Base-by-base conservation (phyloP, 192 early-diverging fungal species). In the Phycomyces blakesleeanus region DNA sequence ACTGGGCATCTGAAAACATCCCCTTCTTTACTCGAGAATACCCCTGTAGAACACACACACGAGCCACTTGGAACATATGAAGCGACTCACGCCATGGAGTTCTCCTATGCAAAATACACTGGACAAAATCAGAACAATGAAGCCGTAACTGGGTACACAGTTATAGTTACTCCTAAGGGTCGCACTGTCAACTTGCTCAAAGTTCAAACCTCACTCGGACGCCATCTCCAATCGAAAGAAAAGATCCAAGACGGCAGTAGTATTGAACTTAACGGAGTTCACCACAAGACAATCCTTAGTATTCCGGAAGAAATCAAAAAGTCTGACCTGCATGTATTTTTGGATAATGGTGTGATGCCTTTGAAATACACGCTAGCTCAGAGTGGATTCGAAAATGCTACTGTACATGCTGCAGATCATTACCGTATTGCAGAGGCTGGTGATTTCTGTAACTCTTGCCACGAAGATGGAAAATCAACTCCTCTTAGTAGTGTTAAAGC, bases 381-480 rank as follows among this genome's bases (percentile, higher is more conserved):
- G 39, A 15, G 5, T 39, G 12, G 24, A 22, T 3, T 10, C 26
- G 20, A 2, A 2, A 27, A 1, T 3, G 5, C 51, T 7, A 60
- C 40, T 20, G 1, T 57, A 3, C 62, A 60, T 53, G 1, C 21
- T 5, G 54, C 66, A 26, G 76, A 76, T 0, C 80, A 87, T 44
- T 83, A 73, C 44, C 78, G 76, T 38, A 66, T 78, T 20, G 72
- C 75, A 16, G 56, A 74, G 29, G 66, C 69, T 21, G 82, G 79
- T 10, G 87, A 87, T 64, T 53, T 52, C 0, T 82, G 85, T 51
- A 57, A 73, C 4, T 55, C 60, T 18, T 84, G 85, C 51, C 24
- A 61, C 14, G 52, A 66, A 15, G 16, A 38, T 40, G 9, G 38
- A 6, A 18, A 11, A 0, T 44, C 55, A 11, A 63, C 71, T 50